Conservation (phyloP, 805 yeast species). For the Yarrowia sp. region DNA sequence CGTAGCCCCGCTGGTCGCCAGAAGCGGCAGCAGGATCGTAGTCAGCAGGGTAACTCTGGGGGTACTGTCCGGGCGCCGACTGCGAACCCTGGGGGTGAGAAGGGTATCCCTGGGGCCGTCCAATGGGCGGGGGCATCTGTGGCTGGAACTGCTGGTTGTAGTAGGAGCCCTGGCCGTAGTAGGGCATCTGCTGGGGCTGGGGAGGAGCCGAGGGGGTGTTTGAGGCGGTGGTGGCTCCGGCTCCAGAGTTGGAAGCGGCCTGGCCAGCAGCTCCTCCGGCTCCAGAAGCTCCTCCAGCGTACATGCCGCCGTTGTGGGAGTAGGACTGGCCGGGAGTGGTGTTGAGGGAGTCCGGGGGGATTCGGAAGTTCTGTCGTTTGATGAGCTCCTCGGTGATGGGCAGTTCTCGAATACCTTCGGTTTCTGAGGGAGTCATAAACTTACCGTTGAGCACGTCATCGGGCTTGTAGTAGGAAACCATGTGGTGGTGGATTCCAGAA, state of each 20-base stretch:
- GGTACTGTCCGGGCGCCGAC: conserved; percentile 21
- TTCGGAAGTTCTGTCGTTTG: conserved; percentile 37
- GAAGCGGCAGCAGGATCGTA: conserved; percentile 17
- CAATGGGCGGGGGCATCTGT: conserved; percentile 26
- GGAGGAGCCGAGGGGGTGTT: conserved; percentile 21
- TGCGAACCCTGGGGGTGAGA: conserved; percentile 26
- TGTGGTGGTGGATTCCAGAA: conserved; percentile 46
- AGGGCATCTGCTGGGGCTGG: conserved; percentile 27
- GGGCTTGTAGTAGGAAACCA: conserved; percentile 74
- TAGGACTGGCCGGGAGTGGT: conserved; percentile 19
- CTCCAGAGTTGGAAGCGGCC: background rate
- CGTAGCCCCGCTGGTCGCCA: conserved; percentile 21
- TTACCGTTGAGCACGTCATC: conserved; percentile 63
- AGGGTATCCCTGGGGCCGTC: conserved; percentile 25
- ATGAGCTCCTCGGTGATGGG: conserved; percentile 40
- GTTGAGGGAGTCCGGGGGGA: conserved; percentile 34
- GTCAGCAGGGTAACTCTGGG: conserved; percentile 23
- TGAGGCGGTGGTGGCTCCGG: conserved; percentile 11
- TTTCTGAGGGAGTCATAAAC: conserved; percentile 56
- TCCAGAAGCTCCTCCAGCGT: background rate
- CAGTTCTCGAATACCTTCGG: conserved; percentile 48
- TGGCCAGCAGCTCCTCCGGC: background rate
- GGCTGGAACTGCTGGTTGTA: conserved; percentile 26
- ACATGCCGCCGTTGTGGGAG: conserved; percentile 20
- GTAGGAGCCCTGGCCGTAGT: conserved; percentile 24